Evolutionary conservation across 805 yeast genomes (phyloP), one percentile per base, ranked within the genome.

Genomic region (Spathaspora gorwiae): DNA sequence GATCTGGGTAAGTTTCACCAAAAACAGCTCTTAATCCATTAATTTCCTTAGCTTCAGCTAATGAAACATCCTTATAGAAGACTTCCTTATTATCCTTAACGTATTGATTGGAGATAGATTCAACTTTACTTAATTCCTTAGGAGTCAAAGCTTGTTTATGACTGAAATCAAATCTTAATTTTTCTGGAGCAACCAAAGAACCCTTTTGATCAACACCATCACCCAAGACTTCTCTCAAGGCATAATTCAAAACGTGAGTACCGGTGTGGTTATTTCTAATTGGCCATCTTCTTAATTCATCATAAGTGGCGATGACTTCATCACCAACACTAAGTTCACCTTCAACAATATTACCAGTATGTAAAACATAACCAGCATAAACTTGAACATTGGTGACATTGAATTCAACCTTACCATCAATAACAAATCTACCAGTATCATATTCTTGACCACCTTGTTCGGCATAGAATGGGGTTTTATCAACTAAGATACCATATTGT

Each of bases 371-470:
- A 48, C 99, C 99, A 48, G 86, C 97, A 61, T 90, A 94, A 37
- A 75, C 74, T 72, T 94, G 99, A 42, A 90, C 97, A 61, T 94
- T 90, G 52, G 83, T 84, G 48, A 94, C 98, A 47, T 80, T 82
- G 68, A 94, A 92, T 65, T 92, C 96, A 45, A 90, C 75, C 54
- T 70, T 70, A 39, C 95, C 97, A 61, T 90, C 97, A 58, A 89
- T 81, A 42, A 89, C 90, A 53, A 94, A 76, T 66, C 80, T 85
- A 69, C 99, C 99, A 37, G 95, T 86, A 65, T 94, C 99, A 61
- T 78, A 85, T 68, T 90, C 97, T 76, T 94, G 99, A 61, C 99
- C 99, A 81, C 99, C 99, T 70, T 88, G 95, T 73, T 94, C 99
- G 42, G 99, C 98, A 62, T 94, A 94, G 70, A 94, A 89, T 65